Base-by-base conservation (phyloP, 352 stramenopile species). In the Phytophthora boehmeriae region DNA sequence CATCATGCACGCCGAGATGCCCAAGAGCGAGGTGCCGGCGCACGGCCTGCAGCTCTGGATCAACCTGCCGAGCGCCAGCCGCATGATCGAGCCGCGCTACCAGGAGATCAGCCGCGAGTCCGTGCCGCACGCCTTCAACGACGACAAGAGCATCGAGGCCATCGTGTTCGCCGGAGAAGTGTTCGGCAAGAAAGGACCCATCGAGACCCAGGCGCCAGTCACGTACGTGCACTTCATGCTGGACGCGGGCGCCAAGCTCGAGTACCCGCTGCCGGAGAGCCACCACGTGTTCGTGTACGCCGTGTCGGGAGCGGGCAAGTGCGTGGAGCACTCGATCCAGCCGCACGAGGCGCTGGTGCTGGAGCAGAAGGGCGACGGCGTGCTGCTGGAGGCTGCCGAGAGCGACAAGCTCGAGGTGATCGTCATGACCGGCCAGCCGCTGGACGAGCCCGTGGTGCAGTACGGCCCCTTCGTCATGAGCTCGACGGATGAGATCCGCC, bases 401-500 rank as follows among this genome's bases (percentile, higher is more conserved):
- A 34, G 52, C 8, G 71, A 82, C 2, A 56, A 52, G 3, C 47
- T 89, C 1, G 73, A 90, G 58, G 67, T 84, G 27, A 80, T 89
- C 38, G 63, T 88, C 19, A 74, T 88, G 22, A 76, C 46, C 0
- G 78, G 82, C 4, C 14, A 89, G 56, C 80, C 78, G 13, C 44
- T 92, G 9, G 65, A 86, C 11, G 83, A 92, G 49, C 78, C 76
- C 0, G 71, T 90, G 2, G 72, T 85, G 42, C 81, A 88, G 59
- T 76, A 88, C 54, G 81, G 80, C 16, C 82, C 82, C 4, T 94
- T 93, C 63, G 82, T 93, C 63, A 93, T 93, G 84, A 89, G 68
- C 16, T 83, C 66, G 0, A 38, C 59, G 3, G 50, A 76, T 1
- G 75, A 89, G 61, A 85, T 92, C 39, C 76, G 61, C 8, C 42